These are phyloP conservation scores for Termitomyces sp. DNA, from an alignment of 768 basidiomycete genomes.

Conservation along the genomic window DNA sequence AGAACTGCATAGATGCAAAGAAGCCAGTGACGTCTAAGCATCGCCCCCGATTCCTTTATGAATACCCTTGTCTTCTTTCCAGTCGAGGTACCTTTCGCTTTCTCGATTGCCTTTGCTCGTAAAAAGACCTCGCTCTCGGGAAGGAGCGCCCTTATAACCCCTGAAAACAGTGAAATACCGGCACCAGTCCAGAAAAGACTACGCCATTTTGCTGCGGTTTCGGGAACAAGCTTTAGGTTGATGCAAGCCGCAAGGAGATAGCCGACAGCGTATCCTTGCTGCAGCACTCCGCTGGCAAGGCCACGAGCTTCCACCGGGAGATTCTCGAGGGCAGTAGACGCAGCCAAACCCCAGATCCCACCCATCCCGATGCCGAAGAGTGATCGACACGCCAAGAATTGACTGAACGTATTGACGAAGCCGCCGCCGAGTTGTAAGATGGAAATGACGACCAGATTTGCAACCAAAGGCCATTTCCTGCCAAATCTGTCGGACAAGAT, in stretches of 20 bases:
- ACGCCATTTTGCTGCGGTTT: slow-evolving; percentile 56
- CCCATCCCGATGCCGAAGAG: slow-evolving; percentile 90
- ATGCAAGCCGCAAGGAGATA: slow-evolving; percentile 81
- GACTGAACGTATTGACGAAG: slow-evolving; percentile 70
- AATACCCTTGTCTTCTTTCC: slow-evolving; percentile 66
- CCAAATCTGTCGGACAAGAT: slow-evolving; percentile 86
- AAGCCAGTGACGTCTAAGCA: slow-evolving; percentile 82
- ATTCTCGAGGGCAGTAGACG: slow-evolving; percentile 84
- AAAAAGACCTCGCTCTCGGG: slow-evolving; percentile 81
- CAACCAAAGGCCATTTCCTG: slow-evolving; percentile 89
- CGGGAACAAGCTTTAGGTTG: slow-evolving; percentile 63
- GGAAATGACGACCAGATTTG: slow-evolving; percentile 68
- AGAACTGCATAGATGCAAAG: slow-evolving; percentile 76
- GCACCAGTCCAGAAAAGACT: slow-evolving; percentile 78
- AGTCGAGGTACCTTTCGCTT: slow-evolving; percentile 53
- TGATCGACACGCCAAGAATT: slow-evolving; percentile 80
- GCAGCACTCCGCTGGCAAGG: slow-evolving; percentile 77
- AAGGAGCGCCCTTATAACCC: slow-evolving; percentile 55
- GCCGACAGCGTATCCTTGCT: slow-evolving; percentile 87
- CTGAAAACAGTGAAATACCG: slow-evolving; percentile 69
- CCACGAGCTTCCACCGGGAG: slow-evolving; percentile 86
- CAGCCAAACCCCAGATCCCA: slow-evolving; percentile 83
- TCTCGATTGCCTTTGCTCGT: slow-evolving; percentile 55
- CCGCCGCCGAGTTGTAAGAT: slow-evolving; percentile 76
- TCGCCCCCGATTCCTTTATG: slow-evolving; percentile 64